phyloP scores from a whole-genome alignment of 129 eudicot species.

The Glebionis coronaria region DNA sequence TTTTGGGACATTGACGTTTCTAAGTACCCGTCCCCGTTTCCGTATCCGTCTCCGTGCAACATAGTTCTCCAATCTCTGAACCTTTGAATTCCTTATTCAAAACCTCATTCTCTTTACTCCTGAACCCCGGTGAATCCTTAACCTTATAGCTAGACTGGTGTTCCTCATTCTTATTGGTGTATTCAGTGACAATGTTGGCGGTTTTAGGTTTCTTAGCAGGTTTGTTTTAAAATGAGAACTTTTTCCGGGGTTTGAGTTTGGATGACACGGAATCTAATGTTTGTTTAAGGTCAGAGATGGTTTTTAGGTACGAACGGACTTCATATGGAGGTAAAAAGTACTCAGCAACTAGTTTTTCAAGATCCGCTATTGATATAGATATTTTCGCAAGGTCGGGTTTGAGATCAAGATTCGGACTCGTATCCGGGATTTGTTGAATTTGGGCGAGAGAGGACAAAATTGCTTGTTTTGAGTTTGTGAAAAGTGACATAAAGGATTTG shows the following conservation, averaged over 20 bases:
- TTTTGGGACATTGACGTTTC: too few species aligned
- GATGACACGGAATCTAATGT: slow-evolving; percentile 42
- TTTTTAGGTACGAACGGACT: slow-evolving; percentile 61
- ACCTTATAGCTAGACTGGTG: slow-evolving; percentile 21
- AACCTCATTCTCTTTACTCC: slow-evolving; percentile 51
- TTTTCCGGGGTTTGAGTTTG: slow-evolving; percentile 64
- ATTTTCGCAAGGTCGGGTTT: slow-evolving; percentile 49
- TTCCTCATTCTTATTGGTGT: slow-evolving; percentile 9
- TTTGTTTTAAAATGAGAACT: slow-evolving; percentile 59
- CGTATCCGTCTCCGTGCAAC: too few species aligned
- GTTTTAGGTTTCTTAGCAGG: slow-evolving; percentile 28
- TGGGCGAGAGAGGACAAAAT: slow-evolving; percentile 50
- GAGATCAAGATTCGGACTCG: too few species aligned
- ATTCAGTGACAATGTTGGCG: background rate
- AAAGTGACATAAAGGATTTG: too few species aligned
- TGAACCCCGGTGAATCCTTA: slow-evolving; percentile 57
- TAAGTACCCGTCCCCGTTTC: too few species aligned
- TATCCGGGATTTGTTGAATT: slow-evolving; percentile 39
- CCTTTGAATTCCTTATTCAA: slow-evolving; percentile 54
- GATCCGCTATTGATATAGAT: slow-evolving; percentile 50
- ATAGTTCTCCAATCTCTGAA: slow-evolving; percentile 49
- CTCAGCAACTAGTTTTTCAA: slow-evolving; percentile 69
- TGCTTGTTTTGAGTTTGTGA: slow-evolving; percentile 47
- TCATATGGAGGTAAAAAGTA: slow-evolving; percentile 78
- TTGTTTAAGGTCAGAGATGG: slow-evolving; percentile 53